These are phyloP conservation scores for Leishmania martiniquensis DNA, from an alignment of 208 protist species.

Conservation along the genomic window DNA sequence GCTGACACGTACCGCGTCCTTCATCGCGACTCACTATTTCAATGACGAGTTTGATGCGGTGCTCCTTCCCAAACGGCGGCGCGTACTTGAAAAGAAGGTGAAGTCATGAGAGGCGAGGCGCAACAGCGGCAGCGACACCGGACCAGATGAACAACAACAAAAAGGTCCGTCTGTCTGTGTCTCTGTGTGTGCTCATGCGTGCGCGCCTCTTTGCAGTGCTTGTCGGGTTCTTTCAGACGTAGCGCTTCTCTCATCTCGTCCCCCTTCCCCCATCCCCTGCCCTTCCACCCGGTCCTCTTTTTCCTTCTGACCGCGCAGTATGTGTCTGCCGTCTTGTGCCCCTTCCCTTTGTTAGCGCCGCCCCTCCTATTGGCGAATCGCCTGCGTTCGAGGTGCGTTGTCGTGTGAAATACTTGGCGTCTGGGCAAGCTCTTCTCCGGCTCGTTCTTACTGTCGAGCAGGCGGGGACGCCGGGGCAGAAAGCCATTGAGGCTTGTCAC, in stretches of 20 bases:
- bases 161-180: too few relatives aligned
- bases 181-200: too few relatives aligned
- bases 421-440: slow-evolving; percentile 34
- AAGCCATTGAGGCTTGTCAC: slow-evolving; percentile 33
- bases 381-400: slow-evolving; percentile 28
- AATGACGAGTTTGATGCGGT: slow-evolving; percentile 75
- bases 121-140: too few relatives aligned
- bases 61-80: slow-evolving; percentile 28
- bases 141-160: too few relatives aligned
- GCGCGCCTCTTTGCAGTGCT: too few relatives aligned
- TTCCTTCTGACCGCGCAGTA: too few relatives aligned
- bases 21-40: slow-evolving; percentile 60
- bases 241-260: neutral
- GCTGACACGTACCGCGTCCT: slow-evolving; percentile 35
- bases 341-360: too few relatives aligned
- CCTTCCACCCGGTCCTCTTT: too few relatives aligned
- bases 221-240: too few relatives aligned
- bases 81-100: neutral
- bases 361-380: neutral
- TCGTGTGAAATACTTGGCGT: slow-evolving; percentile 30
- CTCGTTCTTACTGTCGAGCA: slow-evolving; percentile 34
- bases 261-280: neutral
- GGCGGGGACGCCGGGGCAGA: slow-evolving; percentile 23
- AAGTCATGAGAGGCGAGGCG: neutral
- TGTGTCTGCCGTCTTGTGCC: too few relatives aligned